Evolutionary conservation across 371 early-diverging fungal genomes (phyloP).

Genomic region (Lichtheimia ramosa): DNA sequence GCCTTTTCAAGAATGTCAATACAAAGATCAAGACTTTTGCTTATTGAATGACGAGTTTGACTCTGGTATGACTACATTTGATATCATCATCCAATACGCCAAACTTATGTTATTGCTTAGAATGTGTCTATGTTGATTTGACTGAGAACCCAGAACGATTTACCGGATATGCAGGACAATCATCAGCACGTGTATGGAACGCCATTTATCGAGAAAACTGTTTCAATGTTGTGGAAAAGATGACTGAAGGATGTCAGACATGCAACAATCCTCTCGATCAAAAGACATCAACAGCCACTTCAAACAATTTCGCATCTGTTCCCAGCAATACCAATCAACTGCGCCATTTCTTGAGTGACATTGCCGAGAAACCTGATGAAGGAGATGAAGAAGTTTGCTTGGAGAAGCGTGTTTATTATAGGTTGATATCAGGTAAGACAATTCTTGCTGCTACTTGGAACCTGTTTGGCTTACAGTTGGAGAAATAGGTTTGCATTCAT

Average conservation of each 20-base stretch:
- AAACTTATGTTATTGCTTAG: constrained; percentile 25
- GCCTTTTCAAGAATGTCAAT: constrained; percentile 60
- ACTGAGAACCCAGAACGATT: constrained; percentile 93
- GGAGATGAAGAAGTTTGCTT: constrained; percentile 64
- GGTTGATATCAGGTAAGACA: constrained; percentile 81
- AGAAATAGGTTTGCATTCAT: constrained; percentile 83
- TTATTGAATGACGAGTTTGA: constrained; percentile 81
- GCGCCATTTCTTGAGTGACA: constrained; percentile 39
- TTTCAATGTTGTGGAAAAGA: constrained; percentile 73
- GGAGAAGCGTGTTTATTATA: constrained; percentile 93
- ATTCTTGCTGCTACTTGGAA: not conserved
- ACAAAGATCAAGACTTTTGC: constrained; percentile 85
- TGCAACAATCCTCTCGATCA: constrained; percentile 29
- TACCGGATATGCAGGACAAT: constrained; percentile 93
- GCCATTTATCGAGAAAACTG: constrained; percentile 96
- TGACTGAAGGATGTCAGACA: constrained; percentile 56
- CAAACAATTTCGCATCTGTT: constrained; percentile 31
- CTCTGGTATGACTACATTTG: constrained; percentile 32
- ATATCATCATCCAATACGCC: too few species aligned
- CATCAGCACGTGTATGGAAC: constrained; percentile 89
- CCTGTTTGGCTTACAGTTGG: not conserved
- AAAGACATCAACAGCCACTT: constrained; percentile 33
- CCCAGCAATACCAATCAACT: constrained; percentile 33
- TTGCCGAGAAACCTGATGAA: constrained; percentile 53
- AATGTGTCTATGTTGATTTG: constrained; percentile 88